These are phyloP conservation scores for Penicillium chermesinum DNA, from an alignment of 495 filamentous ascomycete genomes.

Conservation along the genomic window DNA sequence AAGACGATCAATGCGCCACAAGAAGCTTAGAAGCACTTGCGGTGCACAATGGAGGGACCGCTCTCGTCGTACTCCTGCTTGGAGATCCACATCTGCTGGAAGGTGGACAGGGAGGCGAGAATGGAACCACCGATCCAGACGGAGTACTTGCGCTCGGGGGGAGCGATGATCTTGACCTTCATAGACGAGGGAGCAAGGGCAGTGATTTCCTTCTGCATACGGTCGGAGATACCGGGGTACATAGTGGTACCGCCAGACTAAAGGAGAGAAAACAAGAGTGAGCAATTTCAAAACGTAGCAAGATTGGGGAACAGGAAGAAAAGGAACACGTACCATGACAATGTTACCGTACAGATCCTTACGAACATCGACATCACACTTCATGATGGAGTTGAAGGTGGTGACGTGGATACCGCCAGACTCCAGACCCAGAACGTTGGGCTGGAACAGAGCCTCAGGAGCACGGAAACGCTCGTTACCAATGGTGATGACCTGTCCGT, in stretches of 20 bases:
- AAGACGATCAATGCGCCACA: constrained; percentile 34
- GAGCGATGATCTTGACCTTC: constrained; percentile 78
- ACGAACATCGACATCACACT: constrained; percentile 99
- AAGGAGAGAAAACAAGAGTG: constrained; percentile 8
- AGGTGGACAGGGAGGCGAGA: constrained; percentile 96
- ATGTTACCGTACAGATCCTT: constrained; percentile 99
- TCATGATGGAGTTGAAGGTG: constrained; percentile 99
- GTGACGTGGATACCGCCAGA: constrained; percentile 98
- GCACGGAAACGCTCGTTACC: constrained; percentile 99
- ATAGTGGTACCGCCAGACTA: constrained; percentile 98
- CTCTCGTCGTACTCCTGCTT: constrained; percentile 99
- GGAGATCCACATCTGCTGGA: constrained; percentile 99
- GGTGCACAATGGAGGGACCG: constrained; percentile 98
- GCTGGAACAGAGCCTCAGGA: constrained; percentile 99
- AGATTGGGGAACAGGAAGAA: constrained; percentile 12
- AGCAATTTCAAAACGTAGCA: too few species aligned
- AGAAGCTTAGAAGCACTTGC: constrained; percentile 97
- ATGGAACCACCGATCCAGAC: constrained; percentile 99
- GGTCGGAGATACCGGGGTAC: constrained; percentile 99
- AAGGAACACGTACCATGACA: constrained; percentile 75
- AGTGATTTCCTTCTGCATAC: constrained; percentile 99
- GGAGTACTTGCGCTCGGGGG: constrained; percentile 76
- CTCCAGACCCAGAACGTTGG: constrained; percentile 95
- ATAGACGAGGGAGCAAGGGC: constrained; percentile 95
- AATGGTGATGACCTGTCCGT: constrained; percentile 99